A percentile compares a stretch with the other conserved stretches of the same genome.
Evolutionary conservation across 2,329 filamentous ascomycete species (phyloP).

Genomic region (Colletotrichum magnum): DNA sequence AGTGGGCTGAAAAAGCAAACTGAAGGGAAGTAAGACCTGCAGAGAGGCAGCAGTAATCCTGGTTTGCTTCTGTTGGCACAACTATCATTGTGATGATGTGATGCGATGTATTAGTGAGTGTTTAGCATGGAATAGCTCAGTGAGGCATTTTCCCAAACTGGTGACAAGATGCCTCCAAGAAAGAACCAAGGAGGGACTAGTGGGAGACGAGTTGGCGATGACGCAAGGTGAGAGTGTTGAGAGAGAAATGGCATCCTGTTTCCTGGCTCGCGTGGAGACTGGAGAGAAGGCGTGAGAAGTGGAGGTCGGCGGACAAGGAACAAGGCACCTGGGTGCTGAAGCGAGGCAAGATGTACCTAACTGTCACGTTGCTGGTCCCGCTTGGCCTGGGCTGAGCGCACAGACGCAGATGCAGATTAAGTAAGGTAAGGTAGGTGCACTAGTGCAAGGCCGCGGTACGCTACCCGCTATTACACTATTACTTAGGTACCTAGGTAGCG

Average conservation of each 20-base stretch:
- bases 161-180: slow-evolving; percentile 11
- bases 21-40: not conserved
- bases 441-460: not conserved
- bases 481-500: not conserved
- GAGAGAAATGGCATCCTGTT: not conserved
- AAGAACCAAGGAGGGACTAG: not conserved
- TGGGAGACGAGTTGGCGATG: slow-evolving; percentile 7
- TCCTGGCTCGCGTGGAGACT: not conserved
- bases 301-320: not conserved
- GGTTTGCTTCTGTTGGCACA: not conserved
- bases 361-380: not conserved
- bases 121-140: not conserved
- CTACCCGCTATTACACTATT: not conserved
- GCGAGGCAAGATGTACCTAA: slow-evolving; percentile 1
- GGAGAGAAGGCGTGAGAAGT: not conserved
- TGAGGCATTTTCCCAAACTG: slow-evolving; percentile 5
- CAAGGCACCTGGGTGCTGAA: not conserved
- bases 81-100: not conserved
- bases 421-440: slow-evolving; percentile 6
- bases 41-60: not conserved
- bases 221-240: slow-evolving; percentile 13
- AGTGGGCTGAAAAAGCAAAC: slow-evolving; percentile 6
- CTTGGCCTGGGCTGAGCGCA: slow-evolving; percentile 3
- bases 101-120: not conserved
- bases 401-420: slow-evolving; percentile 7